Evolutionary conservation across 2,329 filamentous ascomycete genomes (phyloP).

Genomic region (Colletotrichum destructivum): DNA sequence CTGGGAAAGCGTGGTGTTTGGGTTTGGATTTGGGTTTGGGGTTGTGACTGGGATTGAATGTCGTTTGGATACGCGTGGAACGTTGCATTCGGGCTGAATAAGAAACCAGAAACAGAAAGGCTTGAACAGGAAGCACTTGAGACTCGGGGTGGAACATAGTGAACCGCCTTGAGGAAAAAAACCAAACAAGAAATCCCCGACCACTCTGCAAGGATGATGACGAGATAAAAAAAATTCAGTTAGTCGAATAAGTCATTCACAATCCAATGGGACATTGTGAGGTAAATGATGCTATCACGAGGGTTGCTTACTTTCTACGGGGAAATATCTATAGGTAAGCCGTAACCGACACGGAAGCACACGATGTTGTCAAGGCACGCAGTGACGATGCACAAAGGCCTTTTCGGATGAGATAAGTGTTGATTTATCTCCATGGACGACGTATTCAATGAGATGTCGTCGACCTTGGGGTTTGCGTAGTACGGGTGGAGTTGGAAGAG

Average conservation of each 20-base stretch:
- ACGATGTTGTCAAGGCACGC: neutral
- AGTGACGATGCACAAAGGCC: neutral
- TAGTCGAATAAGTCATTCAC: neutral
- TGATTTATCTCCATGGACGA: neutral
- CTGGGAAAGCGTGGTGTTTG: slow-evolving; percentile 32
- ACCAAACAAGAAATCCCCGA: no score
- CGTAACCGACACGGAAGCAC: neutral
- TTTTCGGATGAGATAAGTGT: neutral
- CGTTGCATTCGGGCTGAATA: neutral
- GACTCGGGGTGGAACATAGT: no score
- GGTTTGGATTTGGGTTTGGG: neutral
- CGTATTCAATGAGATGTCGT: neutral
- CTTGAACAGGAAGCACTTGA: neutral
- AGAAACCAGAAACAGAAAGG: neutral
- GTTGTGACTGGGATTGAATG: no score
- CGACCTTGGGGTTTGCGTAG: neutral
- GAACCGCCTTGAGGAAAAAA: neutral
- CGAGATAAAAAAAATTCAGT: no score
- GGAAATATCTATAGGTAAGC: neutral
- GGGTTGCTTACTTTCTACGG: neutral
- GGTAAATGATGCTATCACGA: neutral
- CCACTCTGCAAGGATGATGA: no score
- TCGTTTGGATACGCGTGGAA: neutral
- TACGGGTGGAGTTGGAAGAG: neutral
- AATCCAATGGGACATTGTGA: neutral